Percentiles rank a stretch among this genome's conserved stretches.
Conservation (phyloP, 225 moss, liverwort and hornwort species). For the Takakia lepidozioides region DNA sequence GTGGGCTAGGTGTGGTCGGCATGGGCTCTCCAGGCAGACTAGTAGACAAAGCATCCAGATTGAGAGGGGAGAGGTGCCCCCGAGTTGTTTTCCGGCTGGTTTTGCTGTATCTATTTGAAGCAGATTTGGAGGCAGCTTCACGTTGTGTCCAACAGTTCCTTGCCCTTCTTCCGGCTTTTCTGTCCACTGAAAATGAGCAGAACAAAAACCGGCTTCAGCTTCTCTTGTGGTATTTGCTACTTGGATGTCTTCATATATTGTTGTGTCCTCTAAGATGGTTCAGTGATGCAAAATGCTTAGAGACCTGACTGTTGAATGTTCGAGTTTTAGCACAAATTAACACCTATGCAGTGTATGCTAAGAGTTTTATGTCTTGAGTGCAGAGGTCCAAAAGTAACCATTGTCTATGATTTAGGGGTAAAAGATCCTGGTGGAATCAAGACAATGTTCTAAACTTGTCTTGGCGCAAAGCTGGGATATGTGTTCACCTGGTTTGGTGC, state of each 20-base stretch:
- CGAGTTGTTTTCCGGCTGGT: conserved; percentile 26
- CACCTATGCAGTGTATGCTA: not conserved
- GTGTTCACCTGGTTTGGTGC: too few relatives aligned
- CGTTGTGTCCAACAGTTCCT: conserved; percentile 30
- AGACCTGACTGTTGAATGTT: too few relatives aligned
- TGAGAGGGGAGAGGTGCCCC: conserved; percentile 26
- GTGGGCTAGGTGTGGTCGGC: conserved; percentile 32
- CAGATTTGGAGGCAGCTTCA: conserved; percentile 20
- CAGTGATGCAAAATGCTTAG: too few relatives aligned
- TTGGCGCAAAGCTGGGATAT: too few relatives aligned
- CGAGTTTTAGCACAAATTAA: too few relatives aligned
- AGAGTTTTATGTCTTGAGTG: not conserved
- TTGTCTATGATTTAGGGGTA: too few relatives aligned
- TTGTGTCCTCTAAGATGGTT: too few relatives aligned
- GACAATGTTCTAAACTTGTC: too few relatives aligned
- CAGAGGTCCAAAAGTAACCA: too few relatives aligned
- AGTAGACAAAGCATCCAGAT: conserved; percentile 16
- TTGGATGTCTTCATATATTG: too few relatives aligned
- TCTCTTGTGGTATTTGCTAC: conserved; percentile 22
- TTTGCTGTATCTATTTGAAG: conserved; percentile 26
- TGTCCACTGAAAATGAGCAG: conserved; percentile 26
- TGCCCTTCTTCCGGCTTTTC: conserved; percentile 25
- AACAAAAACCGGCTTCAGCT: conserved; percentile 33
- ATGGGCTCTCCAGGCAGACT: conserved; percentile 14
- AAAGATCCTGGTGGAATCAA: too few relatives aligned